Percentiles rank a stretch among this genome's conserved stretches.
Conservation (phyloP, 2,329 filamentous ascomycete genomes). For the Alternaria sp. region DNA sequence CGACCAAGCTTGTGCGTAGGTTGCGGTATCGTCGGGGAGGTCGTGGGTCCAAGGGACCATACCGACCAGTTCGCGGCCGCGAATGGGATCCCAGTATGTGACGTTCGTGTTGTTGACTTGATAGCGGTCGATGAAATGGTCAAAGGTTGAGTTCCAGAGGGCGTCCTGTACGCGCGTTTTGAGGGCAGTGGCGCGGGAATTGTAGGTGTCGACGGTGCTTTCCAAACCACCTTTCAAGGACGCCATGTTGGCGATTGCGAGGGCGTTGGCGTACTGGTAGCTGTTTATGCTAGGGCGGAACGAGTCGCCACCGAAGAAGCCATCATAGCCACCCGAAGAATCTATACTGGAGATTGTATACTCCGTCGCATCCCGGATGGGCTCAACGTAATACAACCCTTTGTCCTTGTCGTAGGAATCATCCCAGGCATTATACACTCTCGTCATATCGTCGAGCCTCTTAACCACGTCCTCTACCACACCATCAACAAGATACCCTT, state of each 20-base stretch:
- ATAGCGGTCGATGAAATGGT: slow-evolving; percentile 57
- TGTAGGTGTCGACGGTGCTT: slow-evolving; percentile 23
- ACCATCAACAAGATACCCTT: slow-evolving; percentile 54
- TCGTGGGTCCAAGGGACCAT: slow-evolving; percentile 56
- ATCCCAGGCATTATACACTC: slow-evolving; percentile 49
- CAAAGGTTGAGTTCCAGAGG: slow-evolving; percentile 56
- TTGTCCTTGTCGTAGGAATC: slow-evolving; percentile 53
- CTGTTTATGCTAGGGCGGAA: slow-evolving; percentile 57
- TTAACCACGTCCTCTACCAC: slow-evolving; percentile 43
- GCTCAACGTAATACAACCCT: slow-evolving; percentile 55
- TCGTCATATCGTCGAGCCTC: slow-evolving; percentile 49
- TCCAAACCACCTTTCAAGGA: slow-evolving; percentile 34
- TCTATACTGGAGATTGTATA: slow-evolving; percentile 58
- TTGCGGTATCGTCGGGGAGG: slow-evolving; percentile 50
- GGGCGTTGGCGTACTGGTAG: slow-evolving; percentile 56
- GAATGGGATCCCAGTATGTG: slow-evolving; percentile 52
- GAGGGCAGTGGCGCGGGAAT: slow-evolving; percentile 43
- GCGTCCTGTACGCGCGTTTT: slow-evolving; percentile 51
- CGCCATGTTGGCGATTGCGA: slow-evolving; percentile 53
- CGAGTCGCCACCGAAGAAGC: slow-evolving; percentile 52
- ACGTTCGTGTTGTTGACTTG: slow-evolving; percentile 52
- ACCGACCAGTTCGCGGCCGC: slow-evolving; percentile 56
- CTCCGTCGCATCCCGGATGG: slow-evolving; percentile 55
- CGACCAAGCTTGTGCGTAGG: slow-evolving; percentile 51
- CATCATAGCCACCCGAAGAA: slow-evolving; percentile 51